These are phyloP conservation scores for Neurospora tetrasperma DNA, from an alignment of 495 filamentous ascomycete genomes.

Conservation along the genomic window DNA sequence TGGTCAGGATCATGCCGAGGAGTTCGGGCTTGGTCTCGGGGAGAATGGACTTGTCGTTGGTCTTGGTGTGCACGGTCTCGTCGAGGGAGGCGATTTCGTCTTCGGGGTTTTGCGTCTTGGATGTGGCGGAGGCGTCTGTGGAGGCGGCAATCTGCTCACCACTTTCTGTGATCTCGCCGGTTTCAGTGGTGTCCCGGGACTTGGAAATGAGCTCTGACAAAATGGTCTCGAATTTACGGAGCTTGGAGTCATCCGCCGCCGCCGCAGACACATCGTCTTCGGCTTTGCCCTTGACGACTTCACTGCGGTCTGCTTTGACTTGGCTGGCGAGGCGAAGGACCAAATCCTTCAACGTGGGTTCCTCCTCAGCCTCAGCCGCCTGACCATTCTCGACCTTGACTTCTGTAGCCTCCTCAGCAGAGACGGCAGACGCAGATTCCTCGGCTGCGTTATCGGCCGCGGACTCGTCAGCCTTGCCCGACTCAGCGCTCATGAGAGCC, in stretches of 20 bases:
- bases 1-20: conserved; percentile 56
- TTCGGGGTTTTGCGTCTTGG: not conserved
- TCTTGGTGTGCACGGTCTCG: conserved; percentile 6
- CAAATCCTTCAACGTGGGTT: conserved; percentile 19
- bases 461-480: conserved; percentile 4
- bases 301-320: conserved; percentile 1
- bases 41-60: conserved; percentile 2
- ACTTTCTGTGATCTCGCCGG: not conserved
- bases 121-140: not conserved
- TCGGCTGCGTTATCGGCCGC: conserved; percentile 3
- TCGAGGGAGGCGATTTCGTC: not conserved
- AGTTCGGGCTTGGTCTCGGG: conserved; percentile 23
- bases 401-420: not conserved
- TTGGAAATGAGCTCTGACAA: conserved; percentile 27
- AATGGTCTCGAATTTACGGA: conserved; percentile 30
- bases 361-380: conserved; percentile 9
- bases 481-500: conserved; percentile 24
- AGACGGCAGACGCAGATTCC: not conserved
- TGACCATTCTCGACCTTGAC: conserved; percentile 8
- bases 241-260: conserved; percentile 17
- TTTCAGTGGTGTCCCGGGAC: conserved; percentile 2
- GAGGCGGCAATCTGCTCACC: not conserved
- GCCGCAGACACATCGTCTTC: conserved; percentile 3
- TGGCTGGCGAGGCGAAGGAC: conserved; percentile 16
- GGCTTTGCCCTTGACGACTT: not conserved